Conservation (phyloP, 495 filamentous ascomycete species). For the Penicillium malachiteum region DNA sequence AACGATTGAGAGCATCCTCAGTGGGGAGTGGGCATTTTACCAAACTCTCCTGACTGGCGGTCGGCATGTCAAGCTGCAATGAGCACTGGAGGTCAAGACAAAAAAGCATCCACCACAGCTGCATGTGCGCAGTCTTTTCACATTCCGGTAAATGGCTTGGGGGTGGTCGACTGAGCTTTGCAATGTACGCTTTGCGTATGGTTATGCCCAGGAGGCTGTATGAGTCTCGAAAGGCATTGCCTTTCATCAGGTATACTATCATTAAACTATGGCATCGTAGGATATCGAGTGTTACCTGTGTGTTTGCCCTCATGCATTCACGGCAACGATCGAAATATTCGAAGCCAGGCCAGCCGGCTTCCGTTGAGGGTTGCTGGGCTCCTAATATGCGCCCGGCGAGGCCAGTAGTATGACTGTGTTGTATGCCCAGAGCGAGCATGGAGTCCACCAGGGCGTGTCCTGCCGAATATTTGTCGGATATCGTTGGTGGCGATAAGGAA, state of each 20-base stretch:
- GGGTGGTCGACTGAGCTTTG: slow-evolving; percentile 5
- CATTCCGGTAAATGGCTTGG: slow-evolving; percentile 1
- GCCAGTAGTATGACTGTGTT: slow-evolving; percentile 6
- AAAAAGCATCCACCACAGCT: slow-evolving; percentile 7
- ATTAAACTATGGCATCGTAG: slow-evolving; percentile 6
- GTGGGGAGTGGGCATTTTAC: slow-evolving; percentile 5
- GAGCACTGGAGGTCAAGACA: slow-evolving; percentile 8
- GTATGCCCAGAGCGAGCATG: slow-evolving; percentile 7
- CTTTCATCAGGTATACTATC: slow-evolving; percentile 6
- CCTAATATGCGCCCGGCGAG: slow-evolving; percentile 4
- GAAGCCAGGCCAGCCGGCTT: slow-evolving; percentile 6
- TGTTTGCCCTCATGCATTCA: slow-evolving; percentile 5
- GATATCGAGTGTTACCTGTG: not conserved
- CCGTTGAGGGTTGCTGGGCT: slow-evolving; percentile 2
- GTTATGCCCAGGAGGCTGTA: slow-evolving; percentile 5
- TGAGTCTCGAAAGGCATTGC: slow-evolving; percentile 6
- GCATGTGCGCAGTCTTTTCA: slow-evolving; percentile 8
- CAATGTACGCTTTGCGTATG: slow-evolving; percentile 7
- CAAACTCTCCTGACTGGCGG: slow-evolving; percentile 4
- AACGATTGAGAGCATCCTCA: slow-evolving; percentile 3
- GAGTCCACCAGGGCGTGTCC: slow-evolving; percentile 5
- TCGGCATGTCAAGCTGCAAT: slow-evolving; percentile 4
- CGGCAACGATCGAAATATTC: slow-evolving; percentile 9
- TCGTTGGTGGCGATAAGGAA: slow-evolving; percentile 2
- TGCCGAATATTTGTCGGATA: slow-evolving; percentile 4